These are phyloP conservation scores for Termitomyces titanicus DNA, from an alignment of 768 basidiomycete species.

Conservation along the genomic window DNA sequence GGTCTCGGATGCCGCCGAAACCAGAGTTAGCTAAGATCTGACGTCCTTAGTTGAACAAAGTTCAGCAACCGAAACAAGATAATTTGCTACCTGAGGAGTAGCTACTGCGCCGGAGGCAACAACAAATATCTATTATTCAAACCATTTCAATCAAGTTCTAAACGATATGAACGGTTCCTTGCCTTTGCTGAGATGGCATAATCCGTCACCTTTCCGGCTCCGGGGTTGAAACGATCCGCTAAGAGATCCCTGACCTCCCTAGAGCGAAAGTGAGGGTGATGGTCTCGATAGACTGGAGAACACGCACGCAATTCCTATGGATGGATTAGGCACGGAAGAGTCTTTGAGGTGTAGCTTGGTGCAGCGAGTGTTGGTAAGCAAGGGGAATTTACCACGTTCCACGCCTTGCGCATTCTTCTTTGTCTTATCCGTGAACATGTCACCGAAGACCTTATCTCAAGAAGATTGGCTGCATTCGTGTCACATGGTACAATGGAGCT, in stretches of 20 bases:
- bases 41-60: background rate
- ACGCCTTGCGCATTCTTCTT: background rate
- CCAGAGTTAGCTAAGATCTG: slow-evolving; percentile 1
- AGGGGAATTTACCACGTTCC: background rate
- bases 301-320: background rate
- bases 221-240: background rate
- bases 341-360: background rate
- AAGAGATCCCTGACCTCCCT: background rate
- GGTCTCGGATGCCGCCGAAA: background rate
- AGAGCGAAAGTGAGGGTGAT: background rate
- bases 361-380: background rate
- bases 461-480: background rate
- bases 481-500: background rate
- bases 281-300: background rate
- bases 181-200: background rate
- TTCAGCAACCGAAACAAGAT: too few species aligned
- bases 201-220: background rate
- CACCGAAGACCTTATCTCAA: background rate
- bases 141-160: too few species aligned
- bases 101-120: background rate
- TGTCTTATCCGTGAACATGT: background rate
- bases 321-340: background rate
- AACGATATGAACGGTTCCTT: background rate
- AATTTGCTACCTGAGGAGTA: background rate
- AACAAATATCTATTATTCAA: background rate